Evolutionary conservation across 371 early-diverging fungal genomes (phyloP).

Genomic region (Mucor piriformis): DNA sequence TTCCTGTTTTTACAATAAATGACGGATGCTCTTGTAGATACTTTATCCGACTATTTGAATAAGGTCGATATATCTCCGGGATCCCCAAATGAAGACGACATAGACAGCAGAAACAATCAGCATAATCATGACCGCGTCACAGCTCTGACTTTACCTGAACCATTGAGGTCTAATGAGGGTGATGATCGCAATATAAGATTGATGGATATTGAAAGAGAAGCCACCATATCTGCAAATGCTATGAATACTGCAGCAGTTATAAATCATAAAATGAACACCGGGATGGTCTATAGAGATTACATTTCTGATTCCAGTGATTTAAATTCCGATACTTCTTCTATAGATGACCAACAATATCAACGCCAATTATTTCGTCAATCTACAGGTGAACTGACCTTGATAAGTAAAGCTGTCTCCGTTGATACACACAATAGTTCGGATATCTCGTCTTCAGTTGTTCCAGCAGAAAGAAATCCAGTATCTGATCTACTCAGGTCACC

Average conservation of each 20-base stretch:
- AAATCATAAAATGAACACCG: conserved; percentile 14
- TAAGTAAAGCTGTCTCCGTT: conserved; percentile 14
- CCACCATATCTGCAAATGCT: not conserved
- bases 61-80: conserved; percentile 9
- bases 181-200: not conserved
- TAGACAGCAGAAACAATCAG: not conserved
- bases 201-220: conserved; percentile 4
- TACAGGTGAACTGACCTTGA: conserved; percentile 14
- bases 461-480: conserved; percentile 16
- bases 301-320: conserved; percentile 20
- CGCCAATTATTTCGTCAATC: conserved; percentile 12
- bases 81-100: not conserved
- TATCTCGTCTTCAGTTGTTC: conserved; percentile 10
- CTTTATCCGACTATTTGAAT: conserved; percentile 10
- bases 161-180: not conserved
- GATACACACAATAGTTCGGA: conserved; percentile 10
- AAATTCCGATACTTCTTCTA: conserved; percentile 22
- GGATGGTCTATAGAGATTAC: conserved; percentile 13
- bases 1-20: not conserved
- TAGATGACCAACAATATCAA: not conserved
- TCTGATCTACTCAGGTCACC: conserved; percentile 18
- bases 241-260: not conserved
- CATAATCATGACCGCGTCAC: not conserved
- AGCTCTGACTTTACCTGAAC: conserved; percentile 7
- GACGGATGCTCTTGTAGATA: conserved; percentile 11